phyloP scores from a whole-genome alignment of 228 moss, liverwort and hornwort species.

The Sphagnum fallax region DNA sequence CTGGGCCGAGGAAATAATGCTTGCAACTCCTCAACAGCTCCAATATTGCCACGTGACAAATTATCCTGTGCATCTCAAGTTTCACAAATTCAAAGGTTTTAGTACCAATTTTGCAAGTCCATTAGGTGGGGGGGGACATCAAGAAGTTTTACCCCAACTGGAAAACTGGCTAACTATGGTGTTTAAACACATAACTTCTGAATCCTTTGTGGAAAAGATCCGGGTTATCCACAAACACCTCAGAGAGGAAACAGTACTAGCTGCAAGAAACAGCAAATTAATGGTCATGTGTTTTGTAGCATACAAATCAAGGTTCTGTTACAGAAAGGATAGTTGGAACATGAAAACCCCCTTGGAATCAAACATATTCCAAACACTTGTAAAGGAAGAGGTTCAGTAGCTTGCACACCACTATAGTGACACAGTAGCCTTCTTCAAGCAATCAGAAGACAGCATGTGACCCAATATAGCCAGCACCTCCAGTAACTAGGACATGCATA shows the following conservation, averaged over 20 bases:
- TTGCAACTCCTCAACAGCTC: slow-evolving; percentile 30
- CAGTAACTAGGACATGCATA: slow-evolving; percentile 88
- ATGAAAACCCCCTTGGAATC: too few species aligned
- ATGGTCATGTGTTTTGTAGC: neutral
- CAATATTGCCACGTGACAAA: slow-evolving; percentile 43
- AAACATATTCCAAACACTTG: too few species aligned
- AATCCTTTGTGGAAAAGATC: neutral
- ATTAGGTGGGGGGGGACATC: too few species aligned
- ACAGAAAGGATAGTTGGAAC: too few species aligned
- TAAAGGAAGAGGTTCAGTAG: neutral
- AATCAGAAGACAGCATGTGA: slow-evolving; percentile 86
- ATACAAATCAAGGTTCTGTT: too few species aligned
- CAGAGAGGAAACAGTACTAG: too few species aligned
- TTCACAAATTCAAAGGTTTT: neutral
- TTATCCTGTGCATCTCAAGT: slow-evolving; percentile 26
- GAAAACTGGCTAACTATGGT: neutral
- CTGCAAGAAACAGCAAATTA: neutral
- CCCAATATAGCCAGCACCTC: slow-evolving; percentile 91
- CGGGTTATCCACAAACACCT: too few species aligned
- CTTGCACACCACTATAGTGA: slow-evolving; percentile 66
- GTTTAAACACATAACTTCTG: neutral
- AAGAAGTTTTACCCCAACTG: too few species aligned
- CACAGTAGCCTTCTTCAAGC: slow-evolving; percentile 76
- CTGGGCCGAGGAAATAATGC: slow-evolving; percentile 20
- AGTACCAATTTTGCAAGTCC: too few species aligned